Base-by-base conservation (phyloP, 805 yeast species). In the Lipomyces sp. region DNA sequence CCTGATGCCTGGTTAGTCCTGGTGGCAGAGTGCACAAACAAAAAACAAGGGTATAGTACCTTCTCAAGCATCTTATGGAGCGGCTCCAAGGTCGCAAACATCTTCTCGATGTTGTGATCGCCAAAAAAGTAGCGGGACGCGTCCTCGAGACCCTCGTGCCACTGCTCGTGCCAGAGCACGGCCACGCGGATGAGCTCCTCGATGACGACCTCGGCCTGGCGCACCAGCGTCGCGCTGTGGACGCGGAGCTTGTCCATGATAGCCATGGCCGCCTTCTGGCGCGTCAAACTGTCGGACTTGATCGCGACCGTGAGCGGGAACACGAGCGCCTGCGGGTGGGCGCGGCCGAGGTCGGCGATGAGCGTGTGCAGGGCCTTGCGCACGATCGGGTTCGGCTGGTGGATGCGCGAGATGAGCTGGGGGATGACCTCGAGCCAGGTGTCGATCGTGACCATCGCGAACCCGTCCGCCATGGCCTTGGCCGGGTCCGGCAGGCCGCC, bases 131-230 rank as follows among this genome's bases (percentile, higher is more conserved):
- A 77, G 52, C 96, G 75, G 2, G 96, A 89, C 0, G 98, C 98
- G 71, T 93, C 96, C 65, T 93, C 99, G 29, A 93, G 74, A 2
- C 95, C 97, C 69, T 91, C 98, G 61, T 89, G 90, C 98, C 99
- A 93, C 65, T 85, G 84, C 63, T 93, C 99, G 63, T 89, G 95
- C 97, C 98, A 90, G 53, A 93, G 70, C 2, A 91, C 96, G 1
- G 98, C 96, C 16, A 89, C 96, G 59, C 98, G 75, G 56, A 93
- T 90, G 49, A 93, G 77, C 64, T 93, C 98, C 59, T 82, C 83
- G 70, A 95, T 86, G n/a, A 93, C 97, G 48, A 90, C 68, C 60
- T 89, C 96, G 0, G 97, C 90, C 65, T 93, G 98, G 56, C 84
- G 89, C 24, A 93, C 96, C 53, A 93, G 72, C 0, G 73, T 70